A percentile compares a stretch with the other conserved stretches of the same genome.
Conservation (phyloP, 805 yeast species). For the Suhomyces emberorum region DNA sequence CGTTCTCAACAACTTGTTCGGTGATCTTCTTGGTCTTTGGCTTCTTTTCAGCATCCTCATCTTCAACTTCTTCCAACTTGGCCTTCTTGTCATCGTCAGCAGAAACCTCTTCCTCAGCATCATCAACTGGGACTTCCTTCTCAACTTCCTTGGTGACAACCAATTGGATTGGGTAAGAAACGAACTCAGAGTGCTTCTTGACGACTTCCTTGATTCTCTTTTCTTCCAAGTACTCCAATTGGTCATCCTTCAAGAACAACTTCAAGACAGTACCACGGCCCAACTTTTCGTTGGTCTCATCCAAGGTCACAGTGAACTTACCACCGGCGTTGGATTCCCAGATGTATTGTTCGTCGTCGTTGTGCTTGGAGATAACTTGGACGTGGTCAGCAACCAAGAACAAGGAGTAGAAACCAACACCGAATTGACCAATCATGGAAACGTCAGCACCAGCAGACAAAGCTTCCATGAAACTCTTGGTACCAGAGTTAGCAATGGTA, state of each 20-base stretch:
- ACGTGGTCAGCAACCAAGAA: slow-evolving; percentile 99
- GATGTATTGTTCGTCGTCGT: slow-evolving; percentile 98
- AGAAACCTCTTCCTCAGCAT: slow-evolving; percentile 48
- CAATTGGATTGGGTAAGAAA: slow-evolving; percentile 97
- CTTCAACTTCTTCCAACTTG: slow-evolving; percentile 75
- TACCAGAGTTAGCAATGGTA: slow-evolving; percentile 99
- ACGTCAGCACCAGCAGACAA: slow-evolving; percentile 99
- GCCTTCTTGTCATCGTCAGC: slow-evolving; percentile 60
- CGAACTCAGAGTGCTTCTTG: slow-evolving; percentile 99
- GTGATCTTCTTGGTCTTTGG: slow-evolving; percentile 83
- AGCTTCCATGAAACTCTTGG: slow-evolving; percentile 99
- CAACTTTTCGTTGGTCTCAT: slow-evolving; percentile 78
- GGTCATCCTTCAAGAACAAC: slow-evolving; percentile 97
- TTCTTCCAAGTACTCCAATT: slow-evolving; percentile 98
- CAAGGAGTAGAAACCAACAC: slow-evolving; percentile 99
- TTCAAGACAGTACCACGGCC: slow-evolving; percentile 95
- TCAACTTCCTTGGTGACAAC: slow-evolving; percentile 98
- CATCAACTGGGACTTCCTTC: slow-evolving; percentile 90
- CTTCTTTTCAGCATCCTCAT: slow-evolving; percentile 59
- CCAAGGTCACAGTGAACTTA: slow-evolving; percentile 93
- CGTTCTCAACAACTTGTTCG: slow-evolving; percentile 92
- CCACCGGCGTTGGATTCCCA: slow-evolving; percentile 99
- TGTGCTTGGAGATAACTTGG: slow-evolving; percentile 96
- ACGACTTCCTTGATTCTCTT: slow-evolving; percentile 99
- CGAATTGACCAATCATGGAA: slow-evolving; percentile 99